Evolutionary conservation across 2,329 filamentous ascomycete genomes (phyloP).

Genomic region (Daldinia sp.): DNA sequence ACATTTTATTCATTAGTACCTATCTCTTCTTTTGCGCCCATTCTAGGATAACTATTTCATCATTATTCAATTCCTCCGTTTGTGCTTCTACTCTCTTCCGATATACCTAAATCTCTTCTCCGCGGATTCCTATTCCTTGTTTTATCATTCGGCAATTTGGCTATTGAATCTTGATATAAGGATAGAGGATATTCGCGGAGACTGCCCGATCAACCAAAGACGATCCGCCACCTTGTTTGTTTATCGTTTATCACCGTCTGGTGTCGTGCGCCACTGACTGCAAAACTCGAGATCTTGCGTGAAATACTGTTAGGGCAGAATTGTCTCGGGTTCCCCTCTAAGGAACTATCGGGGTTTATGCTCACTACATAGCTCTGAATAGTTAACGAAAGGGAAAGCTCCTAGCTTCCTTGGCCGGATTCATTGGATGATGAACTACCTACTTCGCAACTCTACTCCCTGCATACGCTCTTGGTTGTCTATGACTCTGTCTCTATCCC

Average conservation of each 20-base stretch:
- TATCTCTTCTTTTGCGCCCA: slow-evolving; percentile 7
- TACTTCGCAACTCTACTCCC: slow-evolving; percentile 6
- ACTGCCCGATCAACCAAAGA: slow-evolving; percentile 16
- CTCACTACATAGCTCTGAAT: neutral
- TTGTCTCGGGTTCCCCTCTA: neutral
- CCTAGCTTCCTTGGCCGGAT: neutral
- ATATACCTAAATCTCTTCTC: slow-evolving; percentile 17
- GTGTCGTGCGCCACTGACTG: slow-evolving; percentile 25
- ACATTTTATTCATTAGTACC: slow-evolving; percentile 24
- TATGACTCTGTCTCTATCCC: slow-evolving; percentile 4
- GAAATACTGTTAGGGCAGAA: slow-evolving; percentile 1
- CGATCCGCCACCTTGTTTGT: slow-evolving; percentile 19
- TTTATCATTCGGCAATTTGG: slow-evolving; percentile 18
- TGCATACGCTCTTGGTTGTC: slow-evolving; percentile 11
- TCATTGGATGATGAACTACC: slow-evolving; percentile 33
- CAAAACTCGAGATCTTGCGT: slow-evolving; percentile 1
- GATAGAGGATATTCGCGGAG: slow-evolving; percentile 29
- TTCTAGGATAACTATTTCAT: slow-evolving; percentile 29
- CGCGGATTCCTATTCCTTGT: slow-evolving; percentile 27
- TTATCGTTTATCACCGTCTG: slow-evolving; percentile 17
- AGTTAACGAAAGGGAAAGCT: slow-evolving; percentile 4
- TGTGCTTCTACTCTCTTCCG: slow-evolving; percentile 3
- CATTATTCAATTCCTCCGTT: slow-evolving; percentile 14
- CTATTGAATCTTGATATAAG: slow-evolving; percentile 22
- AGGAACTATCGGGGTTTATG: neutral